Conservation (phyloP, 2,329 filamentous ascomycete genomes). For the Verticillium klebahnii region DNA sequence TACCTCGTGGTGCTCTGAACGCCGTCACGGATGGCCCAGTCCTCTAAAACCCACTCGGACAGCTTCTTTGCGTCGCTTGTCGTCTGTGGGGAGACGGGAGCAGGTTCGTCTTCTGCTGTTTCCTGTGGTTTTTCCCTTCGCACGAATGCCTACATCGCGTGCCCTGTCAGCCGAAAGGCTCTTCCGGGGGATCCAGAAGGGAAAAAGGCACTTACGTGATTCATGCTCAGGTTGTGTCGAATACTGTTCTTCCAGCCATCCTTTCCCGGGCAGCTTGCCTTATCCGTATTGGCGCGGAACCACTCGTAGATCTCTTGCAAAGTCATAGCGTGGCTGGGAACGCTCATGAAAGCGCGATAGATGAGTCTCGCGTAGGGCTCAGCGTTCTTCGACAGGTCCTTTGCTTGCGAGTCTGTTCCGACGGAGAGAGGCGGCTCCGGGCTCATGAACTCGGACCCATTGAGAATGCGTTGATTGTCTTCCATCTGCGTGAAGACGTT, state of each 20-base stretch:
- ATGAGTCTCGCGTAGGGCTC: constrained; percentile 82
- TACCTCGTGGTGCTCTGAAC: constrained; percentile 85
- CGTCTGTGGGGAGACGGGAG: constrained; percentile 37
- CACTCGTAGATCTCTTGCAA: constrained; percentile 87
- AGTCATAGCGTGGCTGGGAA: constrained; percentile 64
- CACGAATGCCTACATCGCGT: constrained; percentile 28
- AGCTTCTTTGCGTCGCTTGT: constrained; percentile 49
- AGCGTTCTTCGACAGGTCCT: constrained; percentile 22
- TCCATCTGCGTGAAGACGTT: neutral
- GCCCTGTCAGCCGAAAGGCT: neutral
- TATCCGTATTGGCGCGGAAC: constrained; percentile 79
- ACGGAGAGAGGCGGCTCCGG: neutral
- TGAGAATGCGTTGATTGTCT: neutral
- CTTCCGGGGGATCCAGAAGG: neutral
- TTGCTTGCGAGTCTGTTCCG: neutral
- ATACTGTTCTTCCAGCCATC: constrained; percentile 92
- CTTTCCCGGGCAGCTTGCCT: constrained; percentile 57
- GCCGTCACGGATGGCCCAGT: constrained; percentile 63
- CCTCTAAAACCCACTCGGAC: constrained; percentile 72
- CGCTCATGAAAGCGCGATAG: constrained; percentile 67
- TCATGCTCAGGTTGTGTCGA: constrained; percentile 94
- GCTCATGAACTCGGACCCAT: neutral
- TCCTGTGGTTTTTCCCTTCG: constrained; percentile 39
- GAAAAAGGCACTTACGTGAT: constrained; percentile 55
- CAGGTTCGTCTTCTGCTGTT: constrained; percentile 21